Base-by-base conservation (phyloP, 192 early-diverging fungal species). In the Obelidium mucronatum region DNA sequence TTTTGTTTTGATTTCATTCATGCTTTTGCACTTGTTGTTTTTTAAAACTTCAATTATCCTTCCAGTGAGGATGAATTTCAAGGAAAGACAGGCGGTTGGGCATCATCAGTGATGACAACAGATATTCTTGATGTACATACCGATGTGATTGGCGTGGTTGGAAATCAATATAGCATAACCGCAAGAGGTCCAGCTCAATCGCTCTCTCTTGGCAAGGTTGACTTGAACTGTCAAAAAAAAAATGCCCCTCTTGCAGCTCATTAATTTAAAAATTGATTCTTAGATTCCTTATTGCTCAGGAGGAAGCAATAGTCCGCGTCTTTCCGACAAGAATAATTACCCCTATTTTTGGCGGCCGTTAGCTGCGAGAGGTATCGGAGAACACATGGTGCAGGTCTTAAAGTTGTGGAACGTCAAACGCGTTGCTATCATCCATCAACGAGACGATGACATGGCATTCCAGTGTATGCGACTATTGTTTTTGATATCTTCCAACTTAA, bases 251-350 rank as follows among this genome's bases (percentile, higher is more conserved):
- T 24, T n/a, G 52, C 24, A 24, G 19, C 52, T 53, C 19, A 53
- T 24, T 24, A 61, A 61, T 4, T n/a, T n/a, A n/a, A n/a, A n/a
- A n/a, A n/a, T n/a, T n/a, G n/a, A n/a, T n/a, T n/a, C 24, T 40
- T n/a, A 67, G 30, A 67, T 67, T 31, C 66, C 66, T n/a, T 67
- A 51, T 31, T 67, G 66, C 44, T 48, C 40, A 28, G 66, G 66
- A 1, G 3, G 66, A 19, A n/a, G 40, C 22, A 39, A 24, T 15
- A 28, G 40, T 13, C 42, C 39, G 19, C 39, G 26, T 22, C 55
- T 67, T 51, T 67, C 66, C 8, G 44, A 67, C 44, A 67, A 67
- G 30, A 8, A 26, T 1, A 67, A 67, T 17, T 67, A 67, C 31
- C 66, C 66, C 1, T 67, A 67, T 30, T 67, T 67, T 40, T 67